phyloP scores from a whole-genome alignment of 2,329 filamentous ascomycete species.

The Aspergillus proliferans region DNA sequence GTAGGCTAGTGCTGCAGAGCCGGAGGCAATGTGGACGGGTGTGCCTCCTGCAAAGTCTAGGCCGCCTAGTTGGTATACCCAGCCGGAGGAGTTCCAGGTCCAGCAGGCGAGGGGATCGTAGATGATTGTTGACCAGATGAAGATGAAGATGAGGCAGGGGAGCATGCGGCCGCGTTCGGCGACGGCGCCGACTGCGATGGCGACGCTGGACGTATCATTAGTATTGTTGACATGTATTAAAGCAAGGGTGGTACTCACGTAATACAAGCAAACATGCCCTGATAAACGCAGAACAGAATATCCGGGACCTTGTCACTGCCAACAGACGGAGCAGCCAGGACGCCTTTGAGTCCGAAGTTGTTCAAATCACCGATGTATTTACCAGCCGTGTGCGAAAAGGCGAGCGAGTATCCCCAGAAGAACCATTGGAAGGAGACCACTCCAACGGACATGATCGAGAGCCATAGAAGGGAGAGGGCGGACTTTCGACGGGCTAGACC shows the following conservation, averaged over 20 bases:
- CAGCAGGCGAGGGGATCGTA: slow-evolving; percentile 93
- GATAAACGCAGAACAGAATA: slow-evolving; percentile 74
- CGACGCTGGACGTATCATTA: slow-evolving; percentile 51
- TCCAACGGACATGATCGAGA: slow-evolving; percentile 73
- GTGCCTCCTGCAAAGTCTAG: slow-evolving; percentile 87
- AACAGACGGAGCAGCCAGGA: slow-evolving; percentile 69
- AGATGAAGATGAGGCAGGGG: slow-evolving; percentile 86
- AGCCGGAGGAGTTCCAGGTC: slow-evolving; percentile 83
- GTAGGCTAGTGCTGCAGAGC: slow-evolving; percentile 77
- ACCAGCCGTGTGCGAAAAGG: slow-evolving; percentile 72
- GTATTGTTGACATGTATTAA: slow-evolving; percentile 18
- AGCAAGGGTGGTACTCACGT: slow-evolving; percentile 54
- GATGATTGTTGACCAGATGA: slow-evolving; percentile 82
- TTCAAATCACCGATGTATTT: slow-evolving; percentile 70
- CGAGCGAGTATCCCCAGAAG: slow-evolving; percentile 84
- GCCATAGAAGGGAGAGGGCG: slow-evolving; percentile 76
- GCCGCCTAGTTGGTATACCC: slow-evolving; percentile 72
- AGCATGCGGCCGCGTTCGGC: slow-evolving; percentile 84
- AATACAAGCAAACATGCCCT: slow-evolving; percentile 59
- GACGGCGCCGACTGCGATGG: slow-evolving; percentile 75
- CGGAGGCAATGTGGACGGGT: slow-evolving; percentile 81
- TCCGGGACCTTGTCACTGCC: slow-evolving; percentile 70
- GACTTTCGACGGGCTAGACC: slow-evolving; percentile 85
- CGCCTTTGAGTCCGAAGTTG: slow-evolving; percentile 73
- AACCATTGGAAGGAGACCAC: slow-evolving; percentile 90